Conservation (phyloP, 2,329 filamentous ascomycete species). For the Aspergillus sp. region DNA sequence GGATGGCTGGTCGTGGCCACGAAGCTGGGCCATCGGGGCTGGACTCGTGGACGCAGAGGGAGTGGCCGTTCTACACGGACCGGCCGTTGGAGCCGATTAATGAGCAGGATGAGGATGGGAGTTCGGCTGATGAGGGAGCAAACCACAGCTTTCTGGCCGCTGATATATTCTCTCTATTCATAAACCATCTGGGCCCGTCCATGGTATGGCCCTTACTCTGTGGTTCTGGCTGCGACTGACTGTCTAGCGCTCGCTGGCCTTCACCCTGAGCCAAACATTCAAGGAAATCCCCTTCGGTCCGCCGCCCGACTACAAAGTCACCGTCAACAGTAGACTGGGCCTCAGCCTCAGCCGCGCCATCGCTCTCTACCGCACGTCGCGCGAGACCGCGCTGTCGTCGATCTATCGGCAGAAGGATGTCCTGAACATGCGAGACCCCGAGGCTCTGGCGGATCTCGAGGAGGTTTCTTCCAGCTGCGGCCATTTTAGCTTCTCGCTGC, state of each 20-base stretch:
- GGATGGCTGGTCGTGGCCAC: slow-evolving; percentile 12
- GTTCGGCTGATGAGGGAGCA: slow-evolving; percentile 7
- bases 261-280: slow-evolving; percentile 79
- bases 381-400: slow-evolving; percentile 64
- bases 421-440: slow-evolving; percentile 57
- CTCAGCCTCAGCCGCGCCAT: slow-evolving; percentile 73
- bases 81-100: slow-evolving; percentile 50
- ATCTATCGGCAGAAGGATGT: slow-evolving; percentile 75
- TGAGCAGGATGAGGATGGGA: slow-evolving; percentile 49
- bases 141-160: slow-evolving; percentile 42
- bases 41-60: slow-evolving; percentile 15
- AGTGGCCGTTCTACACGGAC: slow-evolving; percentile 33
- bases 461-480: slow-evolving; percentile 97
- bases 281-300: slow-evolving; percentile 75
- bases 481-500: slow-evolving; percentile 85
- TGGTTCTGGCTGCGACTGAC: slow-evolving; percentile 4
- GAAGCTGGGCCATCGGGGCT: slow-evolving; percentile 9
- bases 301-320: slow-evolving; percentile 57
- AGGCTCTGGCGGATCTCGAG: slow-evolving; percentile 84
- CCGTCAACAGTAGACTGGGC: slow-evolving; percentile 69
- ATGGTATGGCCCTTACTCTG: slow-evolving; percentile 44
- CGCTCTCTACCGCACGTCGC: slow-evolving; percentile 64
- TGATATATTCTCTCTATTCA: slow-evolving; percentile 88
- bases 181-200: slow-evolving; percentile 76
- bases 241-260: slow-evolving; percentile 70